These are phyloP conservation scores for Eucalyptus caleyi DNA, from an alignment of 345 rosid species.

Conservation along the genomic window DNA sequence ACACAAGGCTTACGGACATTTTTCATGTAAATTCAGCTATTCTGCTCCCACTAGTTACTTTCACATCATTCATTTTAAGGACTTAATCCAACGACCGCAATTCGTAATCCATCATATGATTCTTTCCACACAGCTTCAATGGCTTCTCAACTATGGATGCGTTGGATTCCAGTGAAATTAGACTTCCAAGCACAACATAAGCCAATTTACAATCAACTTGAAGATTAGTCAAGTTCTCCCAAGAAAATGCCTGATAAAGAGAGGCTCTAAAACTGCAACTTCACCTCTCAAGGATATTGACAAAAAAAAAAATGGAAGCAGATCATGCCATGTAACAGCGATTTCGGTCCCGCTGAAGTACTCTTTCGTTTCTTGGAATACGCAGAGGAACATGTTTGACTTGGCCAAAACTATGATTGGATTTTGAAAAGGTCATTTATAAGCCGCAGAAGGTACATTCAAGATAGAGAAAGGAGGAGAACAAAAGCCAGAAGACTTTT, in stretches of 20 bases:
- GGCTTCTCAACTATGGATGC: not conserved
- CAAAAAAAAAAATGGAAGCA: not conserved
- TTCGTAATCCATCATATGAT: not conserved
- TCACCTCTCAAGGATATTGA: not conserved
- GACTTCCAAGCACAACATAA: not conserved
- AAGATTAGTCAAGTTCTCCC: not conserved
- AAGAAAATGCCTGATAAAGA: not conserved
- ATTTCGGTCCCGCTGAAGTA: not conserved
- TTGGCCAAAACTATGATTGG: not conserved
- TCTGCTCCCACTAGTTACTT: not conserved
- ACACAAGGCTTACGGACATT: not conserved
- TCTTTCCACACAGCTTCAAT: not conserved
- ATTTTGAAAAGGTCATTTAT: not conserved
- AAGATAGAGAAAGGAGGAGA: not conserved
- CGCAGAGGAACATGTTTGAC: not conserved
- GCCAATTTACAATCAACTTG: not conserved
- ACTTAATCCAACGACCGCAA: not conserved
- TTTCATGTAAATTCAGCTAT: not conserved
- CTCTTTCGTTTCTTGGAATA: not conserved
- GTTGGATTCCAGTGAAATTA: not conserved
- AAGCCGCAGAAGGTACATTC: not conserved
- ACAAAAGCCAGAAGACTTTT: not conserved
- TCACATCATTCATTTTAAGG: not conserved
- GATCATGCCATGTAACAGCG: not conserved
- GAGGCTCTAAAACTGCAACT: not conserved